phyloP scores from a whole-genome alignment of 2,329 filamentous ascomycete species.

The Trichoderma breve region DNA sequence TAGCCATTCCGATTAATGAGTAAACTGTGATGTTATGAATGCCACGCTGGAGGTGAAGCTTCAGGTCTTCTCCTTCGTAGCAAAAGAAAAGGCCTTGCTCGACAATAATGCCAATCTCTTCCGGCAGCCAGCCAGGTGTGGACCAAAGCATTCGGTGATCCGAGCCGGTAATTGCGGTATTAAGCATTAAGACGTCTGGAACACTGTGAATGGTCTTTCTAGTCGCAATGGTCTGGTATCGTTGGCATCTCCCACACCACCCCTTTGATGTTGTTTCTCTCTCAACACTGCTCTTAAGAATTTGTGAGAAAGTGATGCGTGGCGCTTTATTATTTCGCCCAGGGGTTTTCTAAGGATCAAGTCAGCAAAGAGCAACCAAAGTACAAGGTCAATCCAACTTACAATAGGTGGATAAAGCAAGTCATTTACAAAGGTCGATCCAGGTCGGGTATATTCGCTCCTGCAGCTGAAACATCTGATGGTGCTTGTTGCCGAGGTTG shows the following conservation, averaged over 20 bases:
- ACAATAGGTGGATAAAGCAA: conserved; percentile 67
- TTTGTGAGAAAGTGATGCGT: conserved; percentile 75
- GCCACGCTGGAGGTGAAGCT: conserved; percentile 73
- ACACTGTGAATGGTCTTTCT: conserved; percentile 80
- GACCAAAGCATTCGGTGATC: conserved; percentile 83
- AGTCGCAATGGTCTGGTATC: conserved; percentile 84
- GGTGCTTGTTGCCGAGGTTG: conserved; percentile 66
- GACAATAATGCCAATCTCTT: conserved; percentile 89
- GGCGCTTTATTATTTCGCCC: conserved; percentile 50
- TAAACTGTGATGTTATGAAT: conserved; percentile 83
- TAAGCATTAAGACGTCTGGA: conserved; percentile 84
- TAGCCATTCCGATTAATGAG: conserved; percentile 84
- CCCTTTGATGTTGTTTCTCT: conserved; percentile 84
- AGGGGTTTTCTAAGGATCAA: conserved; percentile 44
- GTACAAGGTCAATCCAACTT: conserved; percentile 19
- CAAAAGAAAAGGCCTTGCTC: conserved; percentile 91
- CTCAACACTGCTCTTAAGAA: conserved; percentile 90
- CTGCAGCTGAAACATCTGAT: conserved; percentile 85
- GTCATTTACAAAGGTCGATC: conserved; percentile 79
- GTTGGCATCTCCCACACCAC: conserved; percentile 88
- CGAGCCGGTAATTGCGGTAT: conserved; percentile 69
- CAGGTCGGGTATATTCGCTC: conserved; percentile 79
- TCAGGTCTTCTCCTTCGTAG: conserved; percentile 88
- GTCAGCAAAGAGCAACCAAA: background rate
- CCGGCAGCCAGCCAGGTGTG: conserved; percentile 84